Percentiles rank a stretch among this genome's conserved stretches.
Evolutionary conservation across 2,329 filamentous ascomycete species (phyloP).

Genomic region (Calycina marina): DNA sequence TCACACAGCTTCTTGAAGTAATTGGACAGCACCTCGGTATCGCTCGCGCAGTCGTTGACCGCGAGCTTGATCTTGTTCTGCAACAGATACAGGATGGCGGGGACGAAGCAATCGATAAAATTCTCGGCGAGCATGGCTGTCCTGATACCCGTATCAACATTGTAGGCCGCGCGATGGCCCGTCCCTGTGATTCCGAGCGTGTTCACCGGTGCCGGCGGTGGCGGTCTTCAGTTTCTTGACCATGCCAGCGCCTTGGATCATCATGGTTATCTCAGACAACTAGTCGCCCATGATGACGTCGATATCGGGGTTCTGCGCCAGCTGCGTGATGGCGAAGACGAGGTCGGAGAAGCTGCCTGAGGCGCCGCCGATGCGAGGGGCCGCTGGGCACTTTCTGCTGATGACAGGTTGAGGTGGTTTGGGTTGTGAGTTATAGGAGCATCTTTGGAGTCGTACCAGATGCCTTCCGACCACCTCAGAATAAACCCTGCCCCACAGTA

Average conservation of each 20-base stretch:
- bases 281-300: constrained; percentile 36
- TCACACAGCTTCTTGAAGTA: constrained; percentile 2
- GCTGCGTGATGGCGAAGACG: constrained; percentile 4
- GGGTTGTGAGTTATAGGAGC: no score
- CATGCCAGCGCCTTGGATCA: constrained; percentile 18
- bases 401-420: no score
- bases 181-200: neutral
- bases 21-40: constrained; percentile 30
- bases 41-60: constrained; percentile 37
- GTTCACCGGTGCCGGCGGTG: constrained; percentile 1
- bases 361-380: neutral
- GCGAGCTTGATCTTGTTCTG: constrained; percentile 33
- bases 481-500: no score
- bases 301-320: constrained; percentile 23
- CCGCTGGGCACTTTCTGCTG: neutral
- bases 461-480: no score
- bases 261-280: constrained; percentile 25
- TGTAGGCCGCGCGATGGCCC: neutral
- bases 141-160: neutral
- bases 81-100: constrained; percentile 28
- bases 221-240: constrained; percentile 7
- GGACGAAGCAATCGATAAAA: constrained; percentile 10
- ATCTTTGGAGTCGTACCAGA: no score
- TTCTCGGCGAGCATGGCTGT: neutral
- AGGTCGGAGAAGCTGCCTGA: neutral